Evolutionary conservation across 2,329 filamentous ascomycete species (phyloP).

Genomic region (Sporothrix brasiliensis): DNA sequence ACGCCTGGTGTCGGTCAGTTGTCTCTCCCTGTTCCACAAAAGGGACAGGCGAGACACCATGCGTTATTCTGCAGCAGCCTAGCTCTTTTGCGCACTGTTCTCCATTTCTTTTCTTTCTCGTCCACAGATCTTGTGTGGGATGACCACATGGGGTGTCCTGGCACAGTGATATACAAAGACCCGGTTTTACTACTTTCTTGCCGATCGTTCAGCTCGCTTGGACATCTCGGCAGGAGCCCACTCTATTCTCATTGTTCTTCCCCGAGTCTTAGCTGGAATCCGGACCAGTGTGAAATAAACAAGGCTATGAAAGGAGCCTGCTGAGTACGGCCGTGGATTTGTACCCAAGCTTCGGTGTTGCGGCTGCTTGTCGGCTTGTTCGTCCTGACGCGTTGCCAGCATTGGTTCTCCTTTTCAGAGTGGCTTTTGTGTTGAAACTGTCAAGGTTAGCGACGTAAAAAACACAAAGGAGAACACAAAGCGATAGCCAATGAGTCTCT

Average conservation of each 20-base stretch:
- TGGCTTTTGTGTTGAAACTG: slow-evolving; percentile 4
- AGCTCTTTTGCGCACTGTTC: neutral
- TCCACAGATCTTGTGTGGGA: slow-evolving; percentile 12
- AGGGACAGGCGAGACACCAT: slow-evolving; percentile 9
- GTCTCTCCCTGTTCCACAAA: neutral
- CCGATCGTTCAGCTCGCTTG: slow-evolving; percentile 23
- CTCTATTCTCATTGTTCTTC: slow-evolving; percentile 10
- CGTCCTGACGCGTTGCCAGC: neutral
- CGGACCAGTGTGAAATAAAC: neutral
- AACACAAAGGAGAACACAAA: neutral
- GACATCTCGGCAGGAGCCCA: slow-evolving; percentile 4
- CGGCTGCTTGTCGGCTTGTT: neutral
- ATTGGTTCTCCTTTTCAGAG: neutral
- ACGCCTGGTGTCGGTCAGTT: neutral
- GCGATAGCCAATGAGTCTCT: slow-evolving; percentile 17
- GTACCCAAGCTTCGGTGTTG: neutral
- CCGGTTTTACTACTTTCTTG: slow-evolving; percentile 14
- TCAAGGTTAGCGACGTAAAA: neutral
- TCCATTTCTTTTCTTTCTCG: neutral
- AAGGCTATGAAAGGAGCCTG: slow-evolving; percentile 8
- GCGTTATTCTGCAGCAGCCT: neutral
- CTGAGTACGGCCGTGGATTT: slow-evolving; percentile 1
- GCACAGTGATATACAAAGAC: slow-evolving; percentile 1
- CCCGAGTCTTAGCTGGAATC: neutral
- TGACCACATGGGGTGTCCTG: slow-evolving; percentile 15